Evolutionary conservation across 192 early-diverging fungal species (phyloP).

Genomic region (Thamnidium elegans): DNA sequence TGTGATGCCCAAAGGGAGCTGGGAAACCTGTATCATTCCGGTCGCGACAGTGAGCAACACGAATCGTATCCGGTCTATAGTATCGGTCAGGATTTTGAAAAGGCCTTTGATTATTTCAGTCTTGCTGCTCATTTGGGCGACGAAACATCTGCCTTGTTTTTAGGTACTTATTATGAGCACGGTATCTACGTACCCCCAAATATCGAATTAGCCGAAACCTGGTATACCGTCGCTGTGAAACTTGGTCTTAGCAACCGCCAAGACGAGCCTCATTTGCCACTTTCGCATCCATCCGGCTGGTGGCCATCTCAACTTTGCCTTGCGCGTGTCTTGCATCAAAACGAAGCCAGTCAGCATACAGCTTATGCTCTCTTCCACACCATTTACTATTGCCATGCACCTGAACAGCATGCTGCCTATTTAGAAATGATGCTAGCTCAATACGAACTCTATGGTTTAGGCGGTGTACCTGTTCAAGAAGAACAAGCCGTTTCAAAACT

Average conservation of each 20-base stretch:
- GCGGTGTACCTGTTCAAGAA: conserved; percentile 19
- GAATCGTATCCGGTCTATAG: neutral
- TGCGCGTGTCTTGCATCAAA: conserved; percentile 27
- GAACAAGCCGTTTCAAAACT: conserved; percentile 21
- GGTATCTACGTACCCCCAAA: conserved; percentile 37
- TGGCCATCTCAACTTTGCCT: conserved; percentile 31
- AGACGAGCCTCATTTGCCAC: neutral
- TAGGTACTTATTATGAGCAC: conserved; percentile 42
- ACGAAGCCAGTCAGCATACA: conserved; percentile 15
- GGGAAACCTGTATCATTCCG: conserved; percentile 30
- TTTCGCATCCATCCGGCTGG: conserved; percentile 11
- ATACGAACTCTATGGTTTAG: conserved; percentile 34
- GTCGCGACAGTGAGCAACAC: neutral
- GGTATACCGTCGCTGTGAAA: conserved; percentile 20
- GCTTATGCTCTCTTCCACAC: conserved; percentile 19
- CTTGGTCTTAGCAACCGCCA: neutral
- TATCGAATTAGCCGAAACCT: conserved; percentile 19
- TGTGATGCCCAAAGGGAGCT: conserved; percentile 25
- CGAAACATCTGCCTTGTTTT: conserved; percentile 24
- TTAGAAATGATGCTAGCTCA: conserved; percentile 25
- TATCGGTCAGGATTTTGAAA: conserved; percentile 26
- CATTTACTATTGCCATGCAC: conserved; percentile 12
- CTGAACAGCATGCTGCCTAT: neutral
- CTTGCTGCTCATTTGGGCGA: conserved; percentile 28
- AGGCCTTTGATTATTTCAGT: conserved; percentile 31